These are phyloP conservation scores for Guillardia theta DNA, from an alignment of 78 protist genomes.

Conservation along the genomic window DNA sequence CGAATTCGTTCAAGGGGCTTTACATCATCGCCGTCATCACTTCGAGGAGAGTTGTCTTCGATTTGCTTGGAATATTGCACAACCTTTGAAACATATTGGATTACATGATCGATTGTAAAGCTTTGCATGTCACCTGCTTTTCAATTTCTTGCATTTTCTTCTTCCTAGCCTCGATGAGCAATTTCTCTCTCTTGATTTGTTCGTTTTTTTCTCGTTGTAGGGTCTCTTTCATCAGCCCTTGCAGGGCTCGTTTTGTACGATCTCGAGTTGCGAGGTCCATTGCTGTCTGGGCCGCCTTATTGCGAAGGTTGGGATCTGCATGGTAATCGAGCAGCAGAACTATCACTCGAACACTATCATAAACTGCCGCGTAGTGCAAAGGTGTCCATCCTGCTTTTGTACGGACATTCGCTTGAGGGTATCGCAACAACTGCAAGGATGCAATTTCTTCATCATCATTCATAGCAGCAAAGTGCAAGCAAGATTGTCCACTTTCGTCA, in stretches of 20 bases:
- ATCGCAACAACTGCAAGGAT: background rate
- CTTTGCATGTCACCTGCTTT: background rate
- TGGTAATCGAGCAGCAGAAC: background rate
- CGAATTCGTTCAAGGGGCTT: too few relatives aligned
- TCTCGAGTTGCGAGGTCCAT: background rate
- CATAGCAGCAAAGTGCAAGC: slow-evolving; percentile 9
- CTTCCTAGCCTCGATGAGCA: background rate
- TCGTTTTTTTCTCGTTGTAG: background rate
- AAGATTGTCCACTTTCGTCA: background rate
- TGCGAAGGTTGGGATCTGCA: background rate
- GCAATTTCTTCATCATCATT: background rate
- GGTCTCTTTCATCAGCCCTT: background rate
- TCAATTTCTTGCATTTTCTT: background rate
- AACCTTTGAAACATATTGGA: background rate
- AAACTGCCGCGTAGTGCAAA: background rate
- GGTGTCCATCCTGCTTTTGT: background rate
- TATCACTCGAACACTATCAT: background rate
- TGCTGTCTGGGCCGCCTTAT: background rate
- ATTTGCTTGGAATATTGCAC: too few relatives aligned
- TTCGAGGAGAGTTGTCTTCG: too few relatives aligned
- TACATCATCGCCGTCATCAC: too few relatives aligned
- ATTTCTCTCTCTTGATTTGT: background rate
- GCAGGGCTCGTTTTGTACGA: background rate
- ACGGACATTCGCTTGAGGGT: background rate
- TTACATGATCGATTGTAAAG: background rate